Percentiles rank a stretch among this genome's conserved stretches.
Conservation (phyloP, 805 yeast genomes). For the Hanseniaspora occidentalis region DNA sequence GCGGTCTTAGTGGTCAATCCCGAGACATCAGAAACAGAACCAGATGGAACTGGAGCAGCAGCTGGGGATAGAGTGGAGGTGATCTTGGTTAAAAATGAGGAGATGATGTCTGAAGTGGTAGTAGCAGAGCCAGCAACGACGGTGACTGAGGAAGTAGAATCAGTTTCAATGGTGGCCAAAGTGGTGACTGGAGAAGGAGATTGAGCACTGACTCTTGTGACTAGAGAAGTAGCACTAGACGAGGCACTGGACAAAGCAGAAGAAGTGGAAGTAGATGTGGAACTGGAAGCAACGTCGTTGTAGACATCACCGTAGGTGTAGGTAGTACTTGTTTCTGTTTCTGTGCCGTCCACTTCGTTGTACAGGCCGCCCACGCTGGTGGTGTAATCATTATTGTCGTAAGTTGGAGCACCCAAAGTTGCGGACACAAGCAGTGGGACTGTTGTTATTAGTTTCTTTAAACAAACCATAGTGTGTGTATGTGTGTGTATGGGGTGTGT, state of each 20-base stretch:
- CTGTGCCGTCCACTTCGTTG: not conserved
- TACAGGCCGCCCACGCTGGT: not conserved
- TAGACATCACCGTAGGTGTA: not conserved
- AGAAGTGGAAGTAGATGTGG: not conserved
- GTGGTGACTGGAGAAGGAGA: not conserved
- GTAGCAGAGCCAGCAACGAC: not conserved
- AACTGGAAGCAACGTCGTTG: not conserved
- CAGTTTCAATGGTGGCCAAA: not conserved
- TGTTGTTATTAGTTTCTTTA: not conserved
- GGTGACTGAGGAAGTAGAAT: not conserved
- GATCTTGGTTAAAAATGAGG: too few species aligned
- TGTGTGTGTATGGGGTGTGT: not conserved
- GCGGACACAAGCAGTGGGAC: not conserved
- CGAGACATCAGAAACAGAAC: slow-evolving; percentile 8
- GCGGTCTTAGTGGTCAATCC: slow-evolving; percentile 10
- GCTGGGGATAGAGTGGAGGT: too few species aligned
- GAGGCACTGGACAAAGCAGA: slow-evolving; percentile 5
- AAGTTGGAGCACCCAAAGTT: not conserved
- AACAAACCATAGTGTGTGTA: not conserved
- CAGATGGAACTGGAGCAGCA: too few species aligned
- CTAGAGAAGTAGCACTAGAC: slow-evolving; percentile 4
- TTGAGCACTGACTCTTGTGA: slow-evolving; percentile 1
- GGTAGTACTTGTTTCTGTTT: not conserved
- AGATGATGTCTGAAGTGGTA: not conserved
- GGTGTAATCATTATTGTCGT: not conserved